Percentiles rank a stretch among this genome's conserved stretches.
These are phyloP conservation scores for Puccinia triticina DNA, from an alignment of 1,284 basidiomycete genomes.

Conservation along the genomic window DNA sequence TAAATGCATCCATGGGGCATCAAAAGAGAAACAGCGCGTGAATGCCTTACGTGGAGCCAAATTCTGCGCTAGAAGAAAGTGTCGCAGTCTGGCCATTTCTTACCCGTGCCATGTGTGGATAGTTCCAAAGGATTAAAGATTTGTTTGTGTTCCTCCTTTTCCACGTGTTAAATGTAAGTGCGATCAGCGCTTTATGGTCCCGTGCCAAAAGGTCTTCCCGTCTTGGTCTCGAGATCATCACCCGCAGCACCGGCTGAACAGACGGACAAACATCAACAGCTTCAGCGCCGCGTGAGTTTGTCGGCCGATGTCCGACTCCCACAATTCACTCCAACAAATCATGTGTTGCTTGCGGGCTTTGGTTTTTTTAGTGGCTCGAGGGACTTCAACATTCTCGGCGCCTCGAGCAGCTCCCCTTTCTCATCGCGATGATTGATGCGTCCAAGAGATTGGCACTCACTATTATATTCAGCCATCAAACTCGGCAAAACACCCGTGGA, in stretches of 20 bases:
- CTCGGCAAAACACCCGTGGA: no score
- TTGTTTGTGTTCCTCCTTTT: no score
- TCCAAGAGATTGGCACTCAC: no score
- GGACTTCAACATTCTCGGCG: neutral
- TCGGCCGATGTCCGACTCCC: neutral
- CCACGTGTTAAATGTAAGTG: neutral
- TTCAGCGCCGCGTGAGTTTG: constrained; percentile 4
- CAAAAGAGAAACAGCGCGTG: neutral
- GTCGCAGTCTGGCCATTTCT: no score
- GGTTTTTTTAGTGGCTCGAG: neutral
- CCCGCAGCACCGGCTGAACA: neutral
- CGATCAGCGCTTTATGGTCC: neutral
- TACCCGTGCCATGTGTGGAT: no score
- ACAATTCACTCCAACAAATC: neutral
- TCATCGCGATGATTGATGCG: no score
- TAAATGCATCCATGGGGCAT: neutral
- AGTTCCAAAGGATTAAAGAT: no score
- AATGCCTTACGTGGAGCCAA: neutral
- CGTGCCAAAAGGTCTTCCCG: neutral
- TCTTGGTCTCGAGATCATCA: neutral
- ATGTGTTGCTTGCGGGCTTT: neutral
- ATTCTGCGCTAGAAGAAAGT: no score
- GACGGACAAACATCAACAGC: neutral
- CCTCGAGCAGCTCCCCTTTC: no score
- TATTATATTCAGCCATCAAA: no score